Evolutionary conservation across 169 alveolate genomes (phyloP).

Genomic region (Theileria orientalis): DNA sequence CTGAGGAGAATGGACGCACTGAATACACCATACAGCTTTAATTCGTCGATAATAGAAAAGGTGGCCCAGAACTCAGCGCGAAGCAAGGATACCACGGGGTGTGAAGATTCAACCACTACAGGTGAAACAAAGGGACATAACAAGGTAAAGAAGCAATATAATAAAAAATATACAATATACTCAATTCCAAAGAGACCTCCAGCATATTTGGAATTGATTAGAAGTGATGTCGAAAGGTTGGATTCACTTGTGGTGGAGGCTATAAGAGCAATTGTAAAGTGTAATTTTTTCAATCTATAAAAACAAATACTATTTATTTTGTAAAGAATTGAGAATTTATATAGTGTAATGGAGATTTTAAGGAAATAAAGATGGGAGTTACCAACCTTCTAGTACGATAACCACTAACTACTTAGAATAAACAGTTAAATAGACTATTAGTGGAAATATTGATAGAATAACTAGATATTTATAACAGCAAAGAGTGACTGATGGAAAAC

Average conservation of each 20-base stretch:
- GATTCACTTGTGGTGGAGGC: slow-evolving; percentile 40
- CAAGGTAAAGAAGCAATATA: slow-evolving; percentile 17
- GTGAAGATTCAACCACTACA: slow-evolving; percentile 16
- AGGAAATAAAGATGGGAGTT: slow-evolving; percentile 38
- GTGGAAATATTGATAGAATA: too few species aligned
- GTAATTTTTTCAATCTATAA: slow-evolving; percentile 29
- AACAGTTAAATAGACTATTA: too few species aligned
- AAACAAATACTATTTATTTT: background rate
- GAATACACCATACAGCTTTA: slow-evolving; percentile 35
- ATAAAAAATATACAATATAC: background rate
- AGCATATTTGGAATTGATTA: slow-evolving; percentile 35
- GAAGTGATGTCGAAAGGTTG: slow-evolving; percentile 39
- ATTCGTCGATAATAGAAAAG: slow-evolving; percentile 29
- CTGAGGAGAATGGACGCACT: slow-evolving; percentile 25
- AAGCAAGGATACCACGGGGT: slow-evolving; percentile 12
- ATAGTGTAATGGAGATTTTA: background rate
- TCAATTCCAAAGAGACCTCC: slow-evolving; percentile 61
- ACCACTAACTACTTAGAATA: too few species aligned
- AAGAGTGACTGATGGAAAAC: background rate
- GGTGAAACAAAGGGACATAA: slow-evolving; percentile 21
- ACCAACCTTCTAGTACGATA: slow-evolving; percentile 60
- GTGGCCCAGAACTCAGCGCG: too few species aligned
- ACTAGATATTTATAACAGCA: too few species aligned
- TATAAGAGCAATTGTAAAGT: slow-evolving; percentile 44
- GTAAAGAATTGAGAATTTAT: background rate